Conservation (phyloP, 768 basidiomycete species). For the Tricholomella constricta region DNA sequence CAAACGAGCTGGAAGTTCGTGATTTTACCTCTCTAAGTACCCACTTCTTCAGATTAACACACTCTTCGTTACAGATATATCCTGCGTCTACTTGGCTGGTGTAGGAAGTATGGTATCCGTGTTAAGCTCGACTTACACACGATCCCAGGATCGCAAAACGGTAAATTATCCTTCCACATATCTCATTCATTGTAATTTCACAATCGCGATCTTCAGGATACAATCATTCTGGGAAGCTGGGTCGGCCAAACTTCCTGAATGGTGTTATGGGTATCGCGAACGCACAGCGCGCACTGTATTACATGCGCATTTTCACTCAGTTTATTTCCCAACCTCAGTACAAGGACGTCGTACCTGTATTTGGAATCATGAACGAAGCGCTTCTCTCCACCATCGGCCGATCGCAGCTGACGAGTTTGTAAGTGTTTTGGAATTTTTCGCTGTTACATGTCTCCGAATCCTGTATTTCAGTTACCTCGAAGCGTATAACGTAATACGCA, state of each 20-base stretch:
- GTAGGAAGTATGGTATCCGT: constrained; percentile 82
- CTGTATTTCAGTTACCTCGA: constrained; percentile 48
- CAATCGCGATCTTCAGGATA: constrained; percentile 31
- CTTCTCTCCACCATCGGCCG: constrained; percentile 56
- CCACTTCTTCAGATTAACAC: background rate
- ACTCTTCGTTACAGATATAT: constrained; percentile 54
- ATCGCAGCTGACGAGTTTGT: constrained; percentile 62
- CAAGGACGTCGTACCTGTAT: constrained; percentile 61
- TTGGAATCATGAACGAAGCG: constrained; percentile 69
- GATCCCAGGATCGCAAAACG: constrained; percentile 78
- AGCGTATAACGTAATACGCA: constrained; percentile 64
- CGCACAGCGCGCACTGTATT: constrained; percentile 75
- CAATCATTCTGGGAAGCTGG: constrained; percentile 66
- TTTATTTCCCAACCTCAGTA: constrained; percentile 85
- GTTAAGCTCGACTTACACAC: constrained; percentile 81
- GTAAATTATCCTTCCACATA: constrained; percentile 29
- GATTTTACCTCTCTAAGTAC: background rate
- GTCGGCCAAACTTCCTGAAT: constrained; percentile 65
- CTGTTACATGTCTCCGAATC: constrained; percentile 33
- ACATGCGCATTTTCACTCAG: constrained; percentile 76
- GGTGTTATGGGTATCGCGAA: constrained; percentile 88
- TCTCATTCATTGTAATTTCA: background rate
- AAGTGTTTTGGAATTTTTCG: constrained; percentile 40
- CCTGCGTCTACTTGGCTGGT: constrained; percentile 74
- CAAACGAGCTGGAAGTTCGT: constrained; percentile 74